Evolutionary conservation across 805 yeast species (phyloP).

Genomic region (Starmerella apis): DNA sequence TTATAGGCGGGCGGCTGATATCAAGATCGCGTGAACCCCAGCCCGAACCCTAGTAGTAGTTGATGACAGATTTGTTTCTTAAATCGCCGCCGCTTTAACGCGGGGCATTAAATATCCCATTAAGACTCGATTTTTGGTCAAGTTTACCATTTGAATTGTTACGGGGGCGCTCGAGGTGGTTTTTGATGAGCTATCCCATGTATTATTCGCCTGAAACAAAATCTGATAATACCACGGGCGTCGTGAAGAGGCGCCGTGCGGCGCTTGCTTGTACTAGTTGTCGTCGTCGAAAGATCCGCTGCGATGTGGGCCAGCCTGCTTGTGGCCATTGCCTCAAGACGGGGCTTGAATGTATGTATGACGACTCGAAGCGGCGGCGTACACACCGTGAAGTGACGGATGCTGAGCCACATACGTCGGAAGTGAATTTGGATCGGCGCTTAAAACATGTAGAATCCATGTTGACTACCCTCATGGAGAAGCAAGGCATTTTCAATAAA

Average conservation of each 20-base stretch:
- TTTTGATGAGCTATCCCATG: not conserved
- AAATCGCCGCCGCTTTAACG: no score
- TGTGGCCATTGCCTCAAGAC: constrained; percentile 72
- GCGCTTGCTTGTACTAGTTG: constrained; percentile 88
- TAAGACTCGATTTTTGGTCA: not conserved
- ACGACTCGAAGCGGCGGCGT: constrained; percentile 18
- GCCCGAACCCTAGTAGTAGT: no score
- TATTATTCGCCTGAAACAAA: not conserved
- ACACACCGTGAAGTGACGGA: constrained; percentile 40
- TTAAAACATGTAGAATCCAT: constrained; percentile 27
- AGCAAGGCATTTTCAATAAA: not conserved
- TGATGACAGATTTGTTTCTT: not conserved
- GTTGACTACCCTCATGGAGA: constrained; percentile 22
- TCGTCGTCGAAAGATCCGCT: constrained; percentile 57
- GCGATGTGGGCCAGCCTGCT: constrained; percentile 55
- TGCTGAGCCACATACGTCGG: constrained; percentile 12
- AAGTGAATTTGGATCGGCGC: constrained; percentile 13
- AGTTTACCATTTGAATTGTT: not conserved
- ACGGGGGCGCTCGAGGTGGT: not conserved
- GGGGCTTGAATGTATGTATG: constrained; percentile 56
- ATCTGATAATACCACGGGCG: not conserved
- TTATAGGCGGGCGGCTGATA: no score
- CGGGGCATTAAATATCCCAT: not conserved
- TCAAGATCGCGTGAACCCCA: no score
- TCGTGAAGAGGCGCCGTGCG: constrained; percentile 38